Evolutionary conservation across 2,329 filamentous ascomycete species (phyloP).

Genomic region (Colletotrichum sp.): DNA sequence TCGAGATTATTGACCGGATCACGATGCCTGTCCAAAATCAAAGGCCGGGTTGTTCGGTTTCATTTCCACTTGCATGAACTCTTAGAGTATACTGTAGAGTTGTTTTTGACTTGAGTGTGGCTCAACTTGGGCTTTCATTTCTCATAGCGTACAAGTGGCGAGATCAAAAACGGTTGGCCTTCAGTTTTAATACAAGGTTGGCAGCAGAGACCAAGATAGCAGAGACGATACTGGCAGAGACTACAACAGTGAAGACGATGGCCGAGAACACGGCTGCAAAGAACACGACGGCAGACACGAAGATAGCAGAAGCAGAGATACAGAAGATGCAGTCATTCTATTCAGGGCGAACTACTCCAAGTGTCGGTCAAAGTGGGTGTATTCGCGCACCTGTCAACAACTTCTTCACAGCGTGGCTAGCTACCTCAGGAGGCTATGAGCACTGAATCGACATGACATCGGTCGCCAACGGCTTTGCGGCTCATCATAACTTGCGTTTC

Average conservation of each 20-base stretch:
- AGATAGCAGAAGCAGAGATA: not conserved
- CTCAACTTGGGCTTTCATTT: not conserved
- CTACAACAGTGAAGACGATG: too few species aligned
- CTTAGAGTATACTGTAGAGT: too few species aligned
- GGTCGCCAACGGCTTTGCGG: not conserved
- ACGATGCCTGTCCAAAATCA: not conserved
- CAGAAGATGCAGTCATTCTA: not conserved
- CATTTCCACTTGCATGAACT: not conserved
- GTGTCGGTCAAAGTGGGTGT: not conserved
- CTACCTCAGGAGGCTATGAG: not conserved
- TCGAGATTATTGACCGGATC: too few species aligned
- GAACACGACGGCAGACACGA: too few species aligned
- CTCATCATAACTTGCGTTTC: not conserved
- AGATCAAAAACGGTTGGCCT: too few species aligned
- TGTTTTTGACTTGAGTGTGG: too few species aligned
- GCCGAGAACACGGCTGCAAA: not conserved
- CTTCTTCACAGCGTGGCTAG: not conserved
- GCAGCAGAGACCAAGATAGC: not conserved
- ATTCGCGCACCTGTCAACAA: not conserved
- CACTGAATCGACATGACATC: not conserved
- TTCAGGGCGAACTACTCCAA: accelerated
- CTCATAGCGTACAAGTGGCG: not conserved
- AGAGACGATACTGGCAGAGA: not conserved
- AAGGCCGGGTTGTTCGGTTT: not conserved
- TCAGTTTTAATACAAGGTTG: too few species aligned